Conservation (phyloP, 2,329 filamentous ascomycete species). For the Aureobasidium sp. region DNA sequence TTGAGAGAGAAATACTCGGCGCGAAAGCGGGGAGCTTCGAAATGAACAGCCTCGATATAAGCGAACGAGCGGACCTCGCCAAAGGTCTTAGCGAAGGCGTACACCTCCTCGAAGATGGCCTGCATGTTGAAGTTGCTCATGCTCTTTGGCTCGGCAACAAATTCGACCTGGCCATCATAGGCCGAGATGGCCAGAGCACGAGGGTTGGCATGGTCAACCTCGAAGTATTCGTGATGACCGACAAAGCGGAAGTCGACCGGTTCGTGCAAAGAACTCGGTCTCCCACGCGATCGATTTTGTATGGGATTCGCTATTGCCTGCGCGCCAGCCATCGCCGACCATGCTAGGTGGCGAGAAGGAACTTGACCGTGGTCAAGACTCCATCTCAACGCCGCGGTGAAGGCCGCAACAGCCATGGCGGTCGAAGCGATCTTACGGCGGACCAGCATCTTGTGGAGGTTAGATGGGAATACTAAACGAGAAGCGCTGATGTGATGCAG, state of each 20-base stretch:
- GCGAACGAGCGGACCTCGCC: constrained; percentile 24
- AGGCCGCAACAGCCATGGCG: no score
- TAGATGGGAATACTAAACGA: no score
- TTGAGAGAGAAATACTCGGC: constrained; percentile 26
- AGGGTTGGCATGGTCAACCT: background rate
- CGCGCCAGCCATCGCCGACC: no score
- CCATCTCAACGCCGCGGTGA: no score
- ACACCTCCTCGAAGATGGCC: constrained; percentile 17
- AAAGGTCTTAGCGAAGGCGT: constrained; percentile 19
- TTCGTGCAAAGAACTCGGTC: no score
- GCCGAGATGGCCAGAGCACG: constrained; percentile 14
- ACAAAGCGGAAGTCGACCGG: constrained; percentile 19
- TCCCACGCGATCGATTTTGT: no score
- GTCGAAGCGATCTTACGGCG: no score
- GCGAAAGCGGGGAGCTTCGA: constrained; percentile 23
- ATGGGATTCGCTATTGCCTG: no score
- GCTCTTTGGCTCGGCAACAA: constrained; percentile 17
- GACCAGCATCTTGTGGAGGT: no score
- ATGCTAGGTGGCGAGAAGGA: no score
- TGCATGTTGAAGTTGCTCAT: constrained; percentile 18
- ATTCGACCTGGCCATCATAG: constrained; percentile 27
- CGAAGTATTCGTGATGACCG: constrained; percentile 16
- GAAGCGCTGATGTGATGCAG: no score
- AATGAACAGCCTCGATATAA: constrained; percentile 9
- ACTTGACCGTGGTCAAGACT: no score